phyloP scores from a whole-genome alignment of 2,329 filamentous ascomycete species.

The Pseudofabraea citricarpa region DNA sequence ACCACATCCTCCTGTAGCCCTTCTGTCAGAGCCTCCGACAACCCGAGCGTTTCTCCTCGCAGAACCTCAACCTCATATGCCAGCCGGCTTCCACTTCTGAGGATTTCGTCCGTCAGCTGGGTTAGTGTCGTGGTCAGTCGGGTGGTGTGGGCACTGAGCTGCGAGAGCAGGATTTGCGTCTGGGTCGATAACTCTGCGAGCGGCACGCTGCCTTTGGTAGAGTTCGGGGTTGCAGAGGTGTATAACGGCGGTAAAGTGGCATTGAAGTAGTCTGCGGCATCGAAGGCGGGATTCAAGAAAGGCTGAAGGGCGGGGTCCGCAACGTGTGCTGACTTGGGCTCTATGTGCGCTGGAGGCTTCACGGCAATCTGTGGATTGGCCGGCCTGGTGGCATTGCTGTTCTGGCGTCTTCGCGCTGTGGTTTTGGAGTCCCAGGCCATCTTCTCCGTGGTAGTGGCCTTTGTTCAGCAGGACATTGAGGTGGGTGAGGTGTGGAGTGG shows the following conservation, averaged over 20 bases:
- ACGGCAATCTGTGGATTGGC: conserved; percentile 5
- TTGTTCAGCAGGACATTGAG: too few species aligned
- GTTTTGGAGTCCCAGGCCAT: conserved; percentile 28
- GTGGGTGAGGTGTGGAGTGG: too few species aligned
- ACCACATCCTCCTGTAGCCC: conserved; percentile 66
- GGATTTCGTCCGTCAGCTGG: conserved; percentile 88
- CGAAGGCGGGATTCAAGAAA: conserved; percentile 74
- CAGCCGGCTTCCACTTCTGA: conserved; percentile 80
- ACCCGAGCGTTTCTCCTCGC: conserved; percentile 78
- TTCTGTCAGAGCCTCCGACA: conserved; percentile 74
- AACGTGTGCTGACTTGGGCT: conserved; percentile 51
- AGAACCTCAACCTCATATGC: conserved; percentile 94
- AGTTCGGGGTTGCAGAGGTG: conserved; percentile 18
- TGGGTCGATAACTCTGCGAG: conserved; percentile 75
- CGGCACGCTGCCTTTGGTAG: conserved; percentile 37
- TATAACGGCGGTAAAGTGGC: conserved; percentile 66
- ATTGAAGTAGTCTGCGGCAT: conserved; percentile 83
- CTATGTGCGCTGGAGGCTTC: conserved; percentile 8
- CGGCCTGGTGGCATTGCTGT: conserved; percentile 14
- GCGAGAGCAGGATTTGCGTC: conserved; percentile 78
- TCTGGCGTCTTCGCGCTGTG: conserved; percentile 15
- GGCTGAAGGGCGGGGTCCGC: conserved; percentile 68
- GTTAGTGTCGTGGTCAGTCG: conserved; percentile 77
- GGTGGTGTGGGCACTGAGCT: conserved; percentile 83
- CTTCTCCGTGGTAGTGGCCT: too few species aligned